Evolutionary conservation across 164 flowering plant species (phyloP), one percentile per base, ranked within the genome.

Genomic region (Macadamia integrifolia): DNA sequence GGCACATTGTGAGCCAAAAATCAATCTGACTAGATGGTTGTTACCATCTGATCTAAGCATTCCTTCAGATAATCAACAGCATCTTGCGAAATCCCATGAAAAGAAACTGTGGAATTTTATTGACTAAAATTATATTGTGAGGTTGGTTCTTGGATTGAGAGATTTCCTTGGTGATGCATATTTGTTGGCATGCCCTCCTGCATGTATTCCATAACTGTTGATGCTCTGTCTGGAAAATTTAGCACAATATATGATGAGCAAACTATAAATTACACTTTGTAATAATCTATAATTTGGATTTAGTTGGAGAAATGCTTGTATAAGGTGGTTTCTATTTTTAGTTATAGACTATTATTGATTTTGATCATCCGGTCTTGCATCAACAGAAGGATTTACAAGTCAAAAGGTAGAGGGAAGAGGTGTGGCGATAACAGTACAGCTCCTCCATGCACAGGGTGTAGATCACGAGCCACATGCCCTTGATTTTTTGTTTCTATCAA

Each of bases 371-470:
- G 40, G 5, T 35, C 40, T 35, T 35, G 43, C 64, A 11, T 28
- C 46, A 68, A 71, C 87, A 91, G 98, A 76, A 83, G 97, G 72
- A 84, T 68, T 67, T 90, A 82, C 70, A 92, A 88, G 40, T 35
- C 40, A 73, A 71, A 40, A 8, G 77, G 63, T 77, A 91, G 93
- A 62, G 80, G 81, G 64, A 82, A 76, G 74, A 81, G 77, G 74
- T 93, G 98, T 69, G 81, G 84, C 68, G 72, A 62, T 60, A 79
- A 77, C 63, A 94, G 97, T 78, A 86, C 87, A 11, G 81, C 82
- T 68, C 98, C 97, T 69, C 98, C 97, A 61, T 94, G 98, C 75
- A 77, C 80, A 11, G 98, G 97, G 98, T 94, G 82, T 43, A n/a
- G 32, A 57, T 61, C 58, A 35, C 40, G 5, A 35, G 40, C 40